phyloP scores from a whole-genome alignment of 257 asterid genomes.

The Cynanchum wilfordii region DNA sequence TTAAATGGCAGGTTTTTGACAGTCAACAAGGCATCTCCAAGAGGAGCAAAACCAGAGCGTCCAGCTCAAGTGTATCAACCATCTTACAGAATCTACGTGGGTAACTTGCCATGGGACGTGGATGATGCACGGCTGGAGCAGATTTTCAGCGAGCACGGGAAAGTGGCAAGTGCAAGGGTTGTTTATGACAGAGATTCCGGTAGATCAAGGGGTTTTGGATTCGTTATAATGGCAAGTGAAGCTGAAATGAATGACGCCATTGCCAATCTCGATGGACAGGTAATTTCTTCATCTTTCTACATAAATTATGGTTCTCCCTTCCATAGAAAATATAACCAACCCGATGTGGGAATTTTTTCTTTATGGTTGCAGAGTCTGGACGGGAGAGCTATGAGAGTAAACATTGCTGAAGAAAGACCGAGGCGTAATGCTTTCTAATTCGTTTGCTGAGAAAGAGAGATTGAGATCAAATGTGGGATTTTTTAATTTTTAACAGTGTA shows the following conservation, averaged over 20 bases:
- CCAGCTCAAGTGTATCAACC: constrained; percentile 50
- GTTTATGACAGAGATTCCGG: constrained; percentile 71
- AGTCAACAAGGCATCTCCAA: constrained; percentile 80
- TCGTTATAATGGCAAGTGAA: constrained; percentile 72
- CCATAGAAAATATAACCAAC: too few species aligned
- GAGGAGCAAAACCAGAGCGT: constrained; percentile 77
- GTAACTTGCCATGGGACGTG: constrained; percentile 85
- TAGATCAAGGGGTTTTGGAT: constrained; percentile 93
- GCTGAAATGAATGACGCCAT: constrained; percentile 83
- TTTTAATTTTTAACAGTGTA: too few species aligned
- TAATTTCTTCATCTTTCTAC: constrained; percentile 11
- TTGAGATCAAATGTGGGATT: neutral
- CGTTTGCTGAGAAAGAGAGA: neutral
- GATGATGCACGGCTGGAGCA: constrained; percentile 66
- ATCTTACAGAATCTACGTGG: constrained; percentile 61
- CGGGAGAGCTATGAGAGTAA: constrained; percentile 69
- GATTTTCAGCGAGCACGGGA: constrained; percentile 78
- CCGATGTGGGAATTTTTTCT: too few species aligned
- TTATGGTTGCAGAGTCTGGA: constrained; percentile 57
- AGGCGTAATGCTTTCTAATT: constrained; percentile 39
- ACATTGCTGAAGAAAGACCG: constrained; percentile 67
- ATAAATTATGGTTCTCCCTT: neutral
- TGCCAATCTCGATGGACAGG: constrained; percentile 85
- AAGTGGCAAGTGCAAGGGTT: constrained; percentile 73
- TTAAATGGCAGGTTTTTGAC: constrained; percentile 60